Evolutionary conservation across 2,329 filamentous ascomycete species (phyloP).

Genomic region (Passalora sequoiae): DNA sequence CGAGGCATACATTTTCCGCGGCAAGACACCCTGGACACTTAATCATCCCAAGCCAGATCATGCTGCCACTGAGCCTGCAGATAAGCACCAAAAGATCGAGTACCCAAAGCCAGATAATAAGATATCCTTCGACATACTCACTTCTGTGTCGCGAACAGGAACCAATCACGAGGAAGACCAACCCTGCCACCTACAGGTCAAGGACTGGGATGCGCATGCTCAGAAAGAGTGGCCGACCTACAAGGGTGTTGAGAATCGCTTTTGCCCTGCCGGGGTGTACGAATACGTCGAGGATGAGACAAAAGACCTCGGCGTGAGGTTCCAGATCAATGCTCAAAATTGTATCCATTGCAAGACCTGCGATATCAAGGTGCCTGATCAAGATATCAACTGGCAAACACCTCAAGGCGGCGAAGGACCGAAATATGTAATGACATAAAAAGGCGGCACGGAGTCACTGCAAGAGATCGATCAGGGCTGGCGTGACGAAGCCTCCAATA

Average conservation of each 20-base stretch:
- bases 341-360: slow-evolving; percentile 99
- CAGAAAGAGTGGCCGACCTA: slow-evolving; percentile 76
- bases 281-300: slow-evolving; percentile 92
- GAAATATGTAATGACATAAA: slow-evolving; percentile 57
- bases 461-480: too few relatives aligned
- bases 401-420: slow-evolving; percentile 78
- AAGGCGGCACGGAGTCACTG: not conserved
- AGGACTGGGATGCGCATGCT: slow-evolving; percentile 90
- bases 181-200: slow-evolving; percentile 89
- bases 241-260: slow-evolving; percentile 90
- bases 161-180: slow-evolving; percentile 99
- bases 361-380: slow-evolving; percentile 93
- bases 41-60: slow-evolving; percentile 77
- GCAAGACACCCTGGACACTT: slow-evolving; percentile 84
- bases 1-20: slow-evolving; percentile 81
- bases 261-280: slow-evolving; percentile 96
- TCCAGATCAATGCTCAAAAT: slow-evolving; percentile 97
- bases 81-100: slow-evolving; percentile 79
- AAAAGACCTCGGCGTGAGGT: slow-evolving; percentile 82
- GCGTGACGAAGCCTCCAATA: too few relatives aligned
- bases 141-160: slow-evolving; percentile 87
- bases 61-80: slow-evolving; percentile 71
- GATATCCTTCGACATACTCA: slow-evolving; percentile 92
- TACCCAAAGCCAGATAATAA: slow-evolving; percentile 96
- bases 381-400: slow-evolving; percentile 93